Evolutionary conservation across 2,329 filamentous ascomycete species (phyloP), one percentile per base, ranked within the genome.

Genomic region (Fusarium floridanum): DNA sequence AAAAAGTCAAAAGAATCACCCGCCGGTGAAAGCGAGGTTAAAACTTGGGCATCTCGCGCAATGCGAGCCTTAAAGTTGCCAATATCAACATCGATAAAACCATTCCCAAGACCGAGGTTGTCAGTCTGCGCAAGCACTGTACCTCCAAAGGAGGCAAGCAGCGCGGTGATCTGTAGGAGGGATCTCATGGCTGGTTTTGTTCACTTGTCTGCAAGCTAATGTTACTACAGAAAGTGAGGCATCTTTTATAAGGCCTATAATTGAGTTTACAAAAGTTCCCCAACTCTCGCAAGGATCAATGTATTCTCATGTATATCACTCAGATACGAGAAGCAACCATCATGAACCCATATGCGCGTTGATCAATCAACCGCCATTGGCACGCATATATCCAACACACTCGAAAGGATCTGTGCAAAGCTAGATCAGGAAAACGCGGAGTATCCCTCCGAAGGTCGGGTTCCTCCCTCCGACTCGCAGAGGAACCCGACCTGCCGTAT

Each of bases 1-100:
- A 89, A 82, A 71, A 91, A 91, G 78, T 91, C 87, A 70, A 90
- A 91, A 0, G 80, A 68, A 4, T 80, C 77, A 0, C 80, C 81
- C 0, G 80, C 74, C 6, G 87, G 82, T 11, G 79, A 83, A 14
- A 90, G 77, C 0, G 88, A 89, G 10, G 81, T 85, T 2, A 90
- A 82, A 1, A 88, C 84, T 57, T 88, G 86, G 4, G 86, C 83
- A 22, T 87, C 83, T 6, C 80, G 79, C 50, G 83, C 86, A 4
- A 88, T 78, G 64, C 82, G 81, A 27, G 83, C 78, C 37, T 85
- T 82, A 72, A 87, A 86, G 75, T 85, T 85, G 6, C 77, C 61
- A 1, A 84, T 86, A 9, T 78, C 80, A 60, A 86, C 72, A 3
- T 79, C 80, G n/a, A 84, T 78, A 61, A 82, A 86, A 56, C 85